These are phyloP conservation scores for Arabidopsis suecica DNA, from an alignment of 345 rosid species.

Conservation along the genomic window DNA sequence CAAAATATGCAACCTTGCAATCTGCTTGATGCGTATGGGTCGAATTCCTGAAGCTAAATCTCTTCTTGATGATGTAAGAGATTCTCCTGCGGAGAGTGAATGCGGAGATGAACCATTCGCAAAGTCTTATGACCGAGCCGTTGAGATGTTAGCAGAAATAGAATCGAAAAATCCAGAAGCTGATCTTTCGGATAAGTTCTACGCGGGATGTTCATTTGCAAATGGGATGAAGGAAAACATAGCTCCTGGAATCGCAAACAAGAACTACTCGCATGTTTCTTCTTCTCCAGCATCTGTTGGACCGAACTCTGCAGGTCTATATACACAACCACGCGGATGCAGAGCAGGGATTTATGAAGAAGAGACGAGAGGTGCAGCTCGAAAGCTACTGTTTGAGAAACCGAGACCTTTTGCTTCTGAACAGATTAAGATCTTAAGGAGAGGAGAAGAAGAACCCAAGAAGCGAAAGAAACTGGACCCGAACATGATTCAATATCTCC, in stretches of 20 bases:
- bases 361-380: slow-evolving; percentile 40
- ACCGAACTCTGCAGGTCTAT: slow-evolving; percentile 45
- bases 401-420: slow-evolving; percentile 20
- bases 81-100: slow-evolving; percentile 39
- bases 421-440: slow-evolving; percentile 9
- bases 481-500: slow-evolving; percentile 44
- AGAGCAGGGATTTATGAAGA: slow-evolving; percentile 17
- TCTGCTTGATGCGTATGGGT: slow-evolving; percentile 77
- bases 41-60: slow-evolving; percentile 70
- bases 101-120: slow-evolving; percentile 64
- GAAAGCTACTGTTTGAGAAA: slow-evolving; percentile 45
- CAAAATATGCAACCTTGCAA: slow-evolving; percentile 76
- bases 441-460: slow-evolving; percentile 16
- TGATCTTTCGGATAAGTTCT: slow-evolving; percentile 25
- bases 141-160: slow-evolving; percentile 55
- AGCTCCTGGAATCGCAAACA: slow-evolving; percentile 25
- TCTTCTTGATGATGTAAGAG: slow-evolving; percentile 59
- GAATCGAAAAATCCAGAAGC: slow-evolving; percentile 41
- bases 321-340: slow-evolving; percentile 49
- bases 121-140: slow-evolving; percentile 72
- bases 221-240: slow-evolving; percentile 40
- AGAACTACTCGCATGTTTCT: slow-evolving; percentile 20
- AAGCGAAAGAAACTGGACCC: slow-evolving; percentile 42
- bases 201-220: slow-evolving; percentile 39
- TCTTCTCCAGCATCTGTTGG: slow-evolving; percentile 38